Base-by-base conservation (phyloP, 306 rosid genomes). In the Glycine latifolia region DNA sequence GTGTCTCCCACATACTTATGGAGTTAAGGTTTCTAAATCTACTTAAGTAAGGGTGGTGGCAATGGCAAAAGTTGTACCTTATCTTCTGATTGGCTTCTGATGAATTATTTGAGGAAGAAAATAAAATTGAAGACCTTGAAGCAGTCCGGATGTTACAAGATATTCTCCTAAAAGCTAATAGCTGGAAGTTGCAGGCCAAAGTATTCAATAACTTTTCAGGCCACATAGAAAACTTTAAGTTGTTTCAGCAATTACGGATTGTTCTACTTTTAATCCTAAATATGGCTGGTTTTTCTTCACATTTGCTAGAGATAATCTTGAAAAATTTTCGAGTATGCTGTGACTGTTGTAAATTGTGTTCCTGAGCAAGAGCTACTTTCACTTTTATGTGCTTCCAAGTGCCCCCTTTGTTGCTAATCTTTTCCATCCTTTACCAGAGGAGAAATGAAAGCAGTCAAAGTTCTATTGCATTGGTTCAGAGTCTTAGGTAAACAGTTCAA, bases 361-460 rank as follows among this genome's bases (percentile, higher is more conserved):
- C 99, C 99, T 6, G 99, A 96, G 85, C 99, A 96, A 86, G 99
- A 96, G 79, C 91, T 96, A 79, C 95, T 96, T 49, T 96, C 99
- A 71, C 98, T 96, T 86, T 96, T 92, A 70, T 59, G 89, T 79
- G 97, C 90, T 59, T 91, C 97, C 44, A 87, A 85, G 82, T 92
- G 97, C 81, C 43, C 43, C 82, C 31, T 92, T 92, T 73, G 91
- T 91, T 67, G 92, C 94, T 75, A 88, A 86, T 81, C 92, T 92
- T 71, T 89, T 92, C 84, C 97, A 95, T 81, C 92, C 92, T 56
- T 84, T 89, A 70, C 91, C 94, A 37, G 95, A 91, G 84, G 97
- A 92, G 85, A 70, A 89, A 72, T 92, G 95, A 79, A 92, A 91
- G 85, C 95, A 92, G 77, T 92, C 97, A 14, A 92, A 92, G 63